phyloP scores from a whole-genome alignment of 805 yeast genomes.

The Candida tibetensis region DNA sequence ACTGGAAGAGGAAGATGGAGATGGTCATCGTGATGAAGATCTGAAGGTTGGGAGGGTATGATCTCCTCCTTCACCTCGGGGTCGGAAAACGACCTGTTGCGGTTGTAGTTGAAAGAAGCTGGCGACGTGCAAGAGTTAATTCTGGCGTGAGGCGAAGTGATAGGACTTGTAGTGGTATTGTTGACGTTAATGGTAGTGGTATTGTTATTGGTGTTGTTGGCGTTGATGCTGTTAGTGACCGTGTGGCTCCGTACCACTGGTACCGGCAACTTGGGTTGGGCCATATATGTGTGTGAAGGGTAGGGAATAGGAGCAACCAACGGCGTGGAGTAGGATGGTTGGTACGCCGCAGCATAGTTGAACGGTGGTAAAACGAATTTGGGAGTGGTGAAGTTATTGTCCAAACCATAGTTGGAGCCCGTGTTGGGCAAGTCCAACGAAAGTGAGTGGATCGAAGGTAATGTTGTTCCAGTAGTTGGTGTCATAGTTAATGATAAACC shows the following conservation, averaged over 20 bases:
- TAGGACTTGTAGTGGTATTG: constrained; percentile 13
- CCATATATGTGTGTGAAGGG: constrained; percentile 1
- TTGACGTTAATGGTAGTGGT: too few species aligned
- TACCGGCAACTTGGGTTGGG: constrained; percentile 1
- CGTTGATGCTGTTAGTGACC: too few species aligned
- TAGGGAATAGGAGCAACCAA: neutral
- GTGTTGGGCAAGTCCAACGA: constrained; percentile 31
- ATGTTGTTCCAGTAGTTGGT: constrained; percentile 10
- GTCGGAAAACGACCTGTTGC: constrained; percentile 17
- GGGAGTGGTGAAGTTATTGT: neutral
- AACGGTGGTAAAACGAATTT: constrained; percentile 2
- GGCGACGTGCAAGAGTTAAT: constrained; percentile 1
- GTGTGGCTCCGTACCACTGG: constrained; percentile 1
- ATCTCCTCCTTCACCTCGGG: constrained; percentile 5
- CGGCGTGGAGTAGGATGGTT: neutral
- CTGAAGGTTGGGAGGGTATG: too few species aligned
- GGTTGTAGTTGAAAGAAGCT: constrained; percentile 2
- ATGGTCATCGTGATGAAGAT: constrained; percentile 9
- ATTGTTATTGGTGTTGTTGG: too few species aligned
- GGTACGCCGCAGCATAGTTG: constrained; percentile 2
- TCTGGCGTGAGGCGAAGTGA: constrained; percentile 15
- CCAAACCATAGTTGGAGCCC: neutral
- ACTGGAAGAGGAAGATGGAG: constrained; percentile 4
- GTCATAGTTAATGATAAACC: neutral
- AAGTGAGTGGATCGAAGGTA: constrained; percentile 37